A percentile compares a stretch with the other conserved stretches of the same genome.
These are phyloP conservation scores for Argentina anserina DNA, from an alignment of 306 rosid species.

Conservation along the genomic window DNA sequence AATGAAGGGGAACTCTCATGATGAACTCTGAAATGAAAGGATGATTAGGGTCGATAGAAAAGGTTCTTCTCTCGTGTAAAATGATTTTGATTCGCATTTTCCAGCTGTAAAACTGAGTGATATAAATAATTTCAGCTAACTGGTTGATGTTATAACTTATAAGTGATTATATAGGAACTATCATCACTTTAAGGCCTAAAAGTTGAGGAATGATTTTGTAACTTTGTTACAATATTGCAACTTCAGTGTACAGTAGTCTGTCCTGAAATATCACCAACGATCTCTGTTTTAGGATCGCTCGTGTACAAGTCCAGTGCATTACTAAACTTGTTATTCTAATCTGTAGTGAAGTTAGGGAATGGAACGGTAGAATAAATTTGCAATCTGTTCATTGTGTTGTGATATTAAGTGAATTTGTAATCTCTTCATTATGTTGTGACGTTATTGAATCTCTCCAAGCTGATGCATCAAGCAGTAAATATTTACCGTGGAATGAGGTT, in stretches of 20 bases:
- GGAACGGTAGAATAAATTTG: no score
- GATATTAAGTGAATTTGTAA: no score
- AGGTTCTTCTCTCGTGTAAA: background rate
- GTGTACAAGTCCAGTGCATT: no score
- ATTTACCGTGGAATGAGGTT: no score
- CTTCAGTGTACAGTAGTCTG: background rate
- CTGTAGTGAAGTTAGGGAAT: no score
- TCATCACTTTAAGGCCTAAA: background rate
- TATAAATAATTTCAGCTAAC: slow-evolving; percentile 6
- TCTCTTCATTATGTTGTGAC: no score
- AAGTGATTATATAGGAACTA: background rate
- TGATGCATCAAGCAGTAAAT: no score
- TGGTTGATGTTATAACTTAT: background rate
- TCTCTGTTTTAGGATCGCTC: no score
- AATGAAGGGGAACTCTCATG: slow-evolving; percentile 19
- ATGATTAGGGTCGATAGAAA: background rate
- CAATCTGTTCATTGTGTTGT: no score
- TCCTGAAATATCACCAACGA: no score
- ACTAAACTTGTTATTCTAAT: no score
- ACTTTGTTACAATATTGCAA: background rate
- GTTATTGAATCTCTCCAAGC: no score
- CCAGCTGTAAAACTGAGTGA: background rate
- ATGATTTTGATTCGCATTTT: background rate
- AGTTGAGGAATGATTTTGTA: background rate
- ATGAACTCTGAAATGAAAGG: slow-evolving; percentile 25